Evolutionary conservation across 164 flowering plant species (phyloP), one percentile per base, ranked within the genome.

Genomic region (Protea cynaroides): DNA sequence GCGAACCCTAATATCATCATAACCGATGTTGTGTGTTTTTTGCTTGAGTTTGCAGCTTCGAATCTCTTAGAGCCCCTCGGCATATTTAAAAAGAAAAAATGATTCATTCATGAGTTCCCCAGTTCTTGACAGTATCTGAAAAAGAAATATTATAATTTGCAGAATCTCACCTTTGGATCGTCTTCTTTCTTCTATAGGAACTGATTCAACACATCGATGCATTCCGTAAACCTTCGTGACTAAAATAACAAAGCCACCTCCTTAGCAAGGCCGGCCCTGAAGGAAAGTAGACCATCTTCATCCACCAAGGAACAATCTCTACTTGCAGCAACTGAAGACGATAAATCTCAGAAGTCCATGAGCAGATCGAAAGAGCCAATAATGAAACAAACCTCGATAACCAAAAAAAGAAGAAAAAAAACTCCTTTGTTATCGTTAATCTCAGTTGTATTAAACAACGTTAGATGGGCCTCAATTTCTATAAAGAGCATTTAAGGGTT

Each of bases 271-370:
- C 74, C 82, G 24, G 83, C 72, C 6, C 89, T 63, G 22, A 75
- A 75, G 1, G 90, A 75, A 9, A 83, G 70, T 23, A 66, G 68
- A 23, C 67, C 83, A n/a, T 82, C 88, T 24, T 83, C 90, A 13
- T 77, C 88, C 43, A 61, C 69, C 36, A 78, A 56, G 10, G 71
- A 63, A 10, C 71, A 77, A n/a, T 75, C 81, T 3, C 77, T 68
- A 63, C 47, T 65, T 24, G 67, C 67, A 22, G 69, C 67, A 19
- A 70, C 36, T 3, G 80, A 51, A 21, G 83, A 71, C 23, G 85
- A 64, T 38, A 78, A 81, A 73, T 83, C 87, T 65, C 87, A 77
- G n/a, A 81, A 76, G 66, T 87, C 97, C 97, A 90, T 87, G 12
- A 25, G 19, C 65, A 73, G 82, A 81, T 75, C 78, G 73, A 79